Evolutionary conservation across 768 basidiomycete genomes (phyloP).

Genomic region (Tricholoma sp.): DNA sequence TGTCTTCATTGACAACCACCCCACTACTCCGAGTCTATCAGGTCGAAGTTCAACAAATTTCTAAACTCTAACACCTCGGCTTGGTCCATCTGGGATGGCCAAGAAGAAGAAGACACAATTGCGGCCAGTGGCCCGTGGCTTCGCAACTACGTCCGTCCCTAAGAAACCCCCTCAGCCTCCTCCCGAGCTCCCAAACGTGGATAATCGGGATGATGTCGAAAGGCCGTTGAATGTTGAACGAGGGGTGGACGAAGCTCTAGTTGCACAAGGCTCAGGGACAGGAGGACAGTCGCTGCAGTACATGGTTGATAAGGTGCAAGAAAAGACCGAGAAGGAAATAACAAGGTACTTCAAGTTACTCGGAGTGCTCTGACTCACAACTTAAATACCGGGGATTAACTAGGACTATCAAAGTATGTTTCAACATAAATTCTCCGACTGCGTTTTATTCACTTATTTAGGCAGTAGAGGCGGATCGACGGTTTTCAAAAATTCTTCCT

Average conservation of each 20-base stretch:
- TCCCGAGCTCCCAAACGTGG: conserved; percentile 19
- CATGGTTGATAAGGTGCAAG: conserved; percentile 78
- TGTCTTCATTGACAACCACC: not conserved
- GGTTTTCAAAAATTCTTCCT: conserved; percentile 60
- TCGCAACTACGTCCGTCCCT: conserved; percentile 77
- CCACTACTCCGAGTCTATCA: not conserved
- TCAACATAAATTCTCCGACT: not conserved
- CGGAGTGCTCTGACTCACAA: not conserved
- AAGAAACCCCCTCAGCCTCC: conserved; percentile 64
- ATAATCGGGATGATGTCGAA: conserved; percentile 12
- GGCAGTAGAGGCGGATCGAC: conserved; percentile 80
- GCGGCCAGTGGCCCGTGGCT: conserved; percentile 70
- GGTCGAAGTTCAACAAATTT: not conserved
- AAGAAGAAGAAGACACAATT: conserved; percentile 85
- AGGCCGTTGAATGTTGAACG: conserved; percentile 1
- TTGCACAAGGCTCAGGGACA: conserved; percentile 29
- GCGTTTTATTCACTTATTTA: conserved; percentile 22
- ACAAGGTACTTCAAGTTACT: conserved; percentile 39
- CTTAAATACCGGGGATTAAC: not conserved
- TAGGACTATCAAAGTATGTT: conserved; percentile 33
- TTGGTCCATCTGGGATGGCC: conserved; percentile 44
- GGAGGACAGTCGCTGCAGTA: conserved; percentile 58
- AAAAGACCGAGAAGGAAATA: conserved; percentile 86
- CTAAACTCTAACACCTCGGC: not conserved
- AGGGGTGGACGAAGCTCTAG: conserved; percentile 1